These are phyloP conservation scores for Dryas alaskensis DNA, from an alignment of 306 rosid species.

Conservation along the genomic window DNA sequence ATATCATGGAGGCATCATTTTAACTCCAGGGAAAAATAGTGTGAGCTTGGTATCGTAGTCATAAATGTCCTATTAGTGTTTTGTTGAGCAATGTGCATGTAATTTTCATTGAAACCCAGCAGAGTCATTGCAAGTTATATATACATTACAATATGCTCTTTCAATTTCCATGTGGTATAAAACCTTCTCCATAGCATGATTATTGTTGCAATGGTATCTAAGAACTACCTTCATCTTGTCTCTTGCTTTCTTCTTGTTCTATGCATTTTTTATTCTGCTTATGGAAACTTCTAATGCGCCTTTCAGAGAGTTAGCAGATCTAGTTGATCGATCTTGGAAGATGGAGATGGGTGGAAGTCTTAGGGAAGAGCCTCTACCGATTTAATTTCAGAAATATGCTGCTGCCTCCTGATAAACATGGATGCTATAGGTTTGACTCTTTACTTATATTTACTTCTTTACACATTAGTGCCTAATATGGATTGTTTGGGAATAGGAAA, in stretches of 20 bases:
- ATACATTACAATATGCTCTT: not conserved
- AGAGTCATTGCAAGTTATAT: not conserved
- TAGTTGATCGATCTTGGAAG: conserved; percentile 81
- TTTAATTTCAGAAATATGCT: conserved; percentile 24
- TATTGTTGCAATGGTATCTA: not conserved
- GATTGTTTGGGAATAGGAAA: not conserved
- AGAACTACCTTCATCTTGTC: not conserved
- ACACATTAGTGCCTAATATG: conserved; percentile 19
- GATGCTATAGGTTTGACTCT: conserved; percentile 43
- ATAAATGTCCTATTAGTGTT: not conserved
- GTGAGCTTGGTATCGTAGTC: not conserved
- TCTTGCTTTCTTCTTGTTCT: conserved; percentile 13
- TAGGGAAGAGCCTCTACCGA: conserved; percentile 57
- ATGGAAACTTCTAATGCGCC: conserved; percentile 23
- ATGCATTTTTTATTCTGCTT: conserved; percentile 24
- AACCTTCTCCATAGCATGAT: not conserved
- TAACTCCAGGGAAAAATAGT: not conserved
- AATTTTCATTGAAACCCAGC: not conserved
- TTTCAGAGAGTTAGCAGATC: conserved; percentile 74
- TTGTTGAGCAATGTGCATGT: not conserved
- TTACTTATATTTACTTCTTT: conserved; percentile 22
- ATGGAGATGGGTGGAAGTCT: conserved; percentile 95
- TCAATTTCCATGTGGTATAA: not conserved
- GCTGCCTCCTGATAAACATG: conserved; percentile 32
- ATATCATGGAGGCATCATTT: not conserved